Conservation (phyloP, 1,284 basidiomycete genomes). For the Pseudozyma hubeiensis region DNA sequence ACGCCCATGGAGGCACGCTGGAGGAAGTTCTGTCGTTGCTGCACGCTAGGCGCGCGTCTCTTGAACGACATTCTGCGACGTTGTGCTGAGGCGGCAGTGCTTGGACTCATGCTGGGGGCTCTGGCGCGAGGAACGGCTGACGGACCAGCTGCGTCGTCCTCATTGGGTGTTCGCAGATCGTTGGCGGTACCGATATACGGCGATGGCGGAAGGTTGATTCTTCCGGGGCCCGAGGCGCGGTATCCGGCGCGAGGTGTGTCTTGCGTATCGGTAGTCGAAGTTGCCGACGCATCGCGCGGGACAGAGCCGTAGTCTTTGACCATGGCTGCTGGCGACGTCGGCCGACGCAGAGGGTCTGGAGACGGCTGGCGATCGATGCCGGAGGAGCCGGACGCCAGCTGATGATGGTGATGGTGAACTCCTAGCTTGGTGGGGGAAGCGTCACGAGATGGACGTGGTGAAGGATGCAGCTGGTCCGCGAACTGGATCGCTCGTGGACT, state of each 20-base stretch:
- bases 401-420: background rate
- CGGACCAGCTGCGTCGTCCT: conserved; percentile 9
- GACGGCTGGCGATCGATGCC: conserved; percentile 13
- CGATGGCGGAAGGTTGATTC: conserved; percentile 40
- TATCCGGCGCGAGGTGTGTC: conserved; percentile 16
- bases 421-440: conserved; percentile 21
- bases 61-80: conserved; percentile 49
- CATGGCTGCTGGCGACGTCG: conserved; percentile 26
- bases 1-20: conserved; percentile 55
- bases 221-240: conserved; percentile 39
- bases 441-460: conserved; percentile 19
- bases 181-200: conserved; percentile 16
- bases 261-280: background rate
- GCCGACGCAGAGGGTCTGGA: conserved; percentile 27
- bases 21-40: conserved; percentile 39
- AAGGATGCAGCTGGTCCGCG: conserved; percentile 27
- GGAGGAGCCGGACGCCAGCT: conserved; percentile 1
- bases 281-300: conserved; percentile 8
- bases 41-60: conserved; percentile 30
- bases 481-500: conserved; percentile 46
- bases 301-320: conserved; percentile 28
- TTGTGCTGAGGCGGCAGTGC: conserved; percentile 25
- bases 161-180: conserved; percentile 22
- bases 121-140: conserved; percentile 4
- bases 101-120: conserved; percentile 30